Percentiles rank a stretch among this genome's conserved stretches.
These are phyloP conservation scores for Aspergillus ochraceus DNA, from an alignment of 2,329 filamentous ascomycete genomes.

Conservation along the genomic window DNA sequence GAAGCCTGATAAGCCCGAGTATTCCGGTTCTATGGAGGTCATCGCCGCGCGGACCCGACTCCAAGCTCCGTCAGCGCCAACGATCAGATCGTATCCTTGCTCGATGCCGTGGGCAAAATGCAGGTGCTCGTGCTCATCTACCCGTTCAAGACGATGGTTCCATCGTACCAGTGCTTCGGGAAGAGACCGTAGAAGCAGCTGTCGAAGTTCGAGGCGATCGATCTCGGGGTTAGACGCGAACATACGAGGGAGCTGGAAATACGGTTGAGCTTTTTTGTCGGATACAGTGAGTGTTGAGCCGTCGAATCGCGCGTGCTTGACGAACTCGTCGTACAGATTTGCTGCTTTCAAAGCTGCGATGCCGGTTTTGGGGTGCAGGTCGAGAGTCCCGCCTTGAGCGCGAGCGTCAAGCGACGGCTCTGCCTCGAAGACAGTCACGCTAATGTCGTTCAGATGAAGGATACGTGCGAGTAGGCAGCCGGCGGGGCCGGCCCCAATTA, in stretches of 20 bases:
- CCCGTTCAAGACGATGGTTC: not conserved
- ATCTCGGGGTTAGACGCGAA: constrained; percentile 1
- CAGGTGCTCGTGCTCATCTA: constrained; percentile 1
- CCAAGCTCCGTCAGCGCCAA: constrained; percentile 34
- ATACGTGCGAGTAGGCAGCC: constrained; percentile 26
- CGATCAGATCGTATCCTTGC: constrained; percentile 22
- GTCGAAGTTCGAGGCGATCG: not conserved
- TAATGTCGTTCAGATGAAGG: constrained; percentile 21
- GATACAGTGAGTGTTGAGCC: not conserved
- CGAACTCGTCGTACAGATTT: constrained; percentile 24
- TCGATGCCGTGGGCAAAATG: constrained; percentile 5
- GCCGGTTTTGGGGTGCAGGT: constrained; percentile 29
- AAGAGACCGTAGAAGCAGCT: not conserved
- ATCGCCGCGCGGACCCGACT: constrained; percentile 22
- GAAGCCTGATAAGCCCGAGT: constrained; percentile 14
- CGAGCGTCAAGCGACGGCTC: constrained; percentile 16
- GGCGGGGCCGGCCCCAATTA: constrained; percentile 30
- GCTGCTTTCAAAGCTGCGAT: constrained; percentile 25
- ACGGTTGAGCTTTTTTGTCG: not conserved
- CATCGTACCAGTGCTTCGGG: not conserved
- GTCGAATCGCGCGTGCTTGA: not conserved
- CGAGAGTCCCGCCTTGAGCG: constrained; percentile 24
- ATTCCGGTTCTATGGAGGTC: constrained; percentile 21
- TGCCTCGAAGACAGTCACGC: constrained; percentile 32
- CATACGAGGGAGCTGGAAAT: not conserved